These are phyloP conservation scores for Blastobotrys raffinosifermentans DNA, from an alignment of 1,139 yeast species.

Conservation along the genomic window DNA sequence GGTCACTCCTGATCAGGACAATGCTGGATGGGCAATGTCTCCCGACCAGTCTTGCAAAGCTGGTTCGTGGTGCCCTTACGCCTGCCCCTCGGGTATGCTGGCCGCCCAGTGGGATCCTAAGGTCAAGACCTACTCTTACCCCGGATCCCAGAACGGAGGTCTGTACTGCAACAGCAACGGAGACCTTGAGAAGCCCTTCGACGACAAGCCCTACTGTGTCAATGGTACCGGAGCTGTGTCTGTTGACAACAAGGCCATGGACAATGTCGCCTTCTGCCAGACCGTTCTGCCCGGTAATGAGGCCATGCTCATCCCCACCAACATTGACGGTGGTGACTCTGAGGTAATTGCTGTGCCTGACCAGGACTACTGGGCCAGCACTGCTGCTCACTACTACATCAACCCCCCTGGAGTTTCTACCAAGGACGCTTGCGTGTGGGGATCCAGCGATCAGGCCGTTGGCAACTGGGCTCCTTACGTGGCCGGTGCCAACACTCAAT, in stretches of 20 bases:
- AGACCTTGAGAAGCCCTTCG: conserved; percentile 55
- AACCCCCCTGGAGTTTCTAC: conserved; percentile 81
- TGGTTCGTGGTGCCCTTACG: conserved; percentile 81
- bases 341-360: conserved; percentile 77
- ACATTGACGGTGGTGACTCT: conserved; percentile 43
- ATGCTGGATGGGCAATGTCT: conserved; percentile 87
- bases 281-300: conserved; percentile 91
- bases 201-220: conserved; percentile 53
- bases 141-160: conserved; percentile 77
- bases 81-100: conserved; percentile 78
- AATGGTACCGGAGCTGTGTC: conserved; percentile 69
- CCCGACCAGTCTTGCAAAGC: conserved; percentile 67
- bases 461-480: conserved; percentile 95
- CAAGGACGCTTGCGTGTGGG: conserved; percentile 82
- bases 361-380: conserved; percentile 48
- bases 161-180: conserved; percentile 70
- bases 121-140: conserved; percentile 78
- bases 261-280: conserved; percentile 75
- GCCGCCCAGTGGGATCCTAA: conserved; percentile 69
- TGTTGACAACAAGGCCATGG: conserved; percentile 47
- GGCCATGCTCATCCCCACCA: conserved; percentile 86
- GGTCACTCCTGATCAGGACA: conserved; percentile 50
- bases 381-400: conserved; percentile 83
- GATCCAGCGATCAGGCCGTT: conserved; percentile 53
- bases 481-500: conserved; percentile 81